These are phyloP conservation scores for Mycena metata DNA, from an alignment of 768 basidiomycete genomes.

Conservation along the genomic window DNA sequence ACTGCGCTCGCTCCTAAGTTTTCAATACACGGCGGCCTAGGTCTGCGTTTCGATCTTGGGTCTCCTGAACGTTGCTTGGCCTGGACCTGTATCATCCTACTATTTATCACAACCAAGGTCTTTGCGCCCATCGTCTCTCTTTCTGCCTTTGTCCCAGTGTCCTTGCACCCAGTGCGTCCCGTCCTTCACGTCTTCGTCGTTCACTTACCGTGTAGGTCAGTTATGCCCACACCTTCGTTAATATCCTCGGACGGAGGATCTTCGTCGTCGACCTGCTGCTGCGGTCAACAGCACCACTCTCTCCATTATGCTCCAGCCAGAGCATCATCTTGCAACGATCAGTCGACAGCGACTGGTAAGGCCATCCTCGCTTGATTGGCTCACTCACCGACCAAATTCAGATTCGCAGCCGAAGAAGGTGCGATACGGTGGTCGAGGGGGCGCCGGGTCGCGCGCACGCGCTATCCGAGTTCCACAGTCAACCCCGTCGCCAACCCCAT, in stretches of 20 bases:
- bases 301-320: constrained; percentile 2
- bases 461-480: not conserved
- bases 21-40: no score
- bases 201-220: no score
- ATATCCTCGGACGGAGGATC: not conserved
- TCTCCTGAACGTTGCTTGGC: not conserved
- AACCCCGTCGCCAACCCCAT: no score
- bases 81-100: not conserved
- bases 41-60: no score
- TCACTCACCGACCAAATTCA: not conserved
- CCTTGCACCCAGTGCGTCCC: not conserved
- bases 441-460: constrained; percentile 22
- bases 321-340: not conserved
- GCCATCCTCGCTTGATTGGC: not conserved
- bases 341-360: constrained; percentile 3
- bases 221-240: not conserved
- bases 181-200: not conserved
- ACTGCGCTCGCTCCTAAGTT: no score
- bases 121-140: not conserved
- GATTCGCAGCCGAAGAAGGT: constrained; percentile 1
- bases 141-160: not conserved
- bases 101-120: not conserved
- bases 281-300: not conserved
- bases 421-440: constrained; percentile 27
- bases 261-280: constrained; percentile 1